phyloP scores from a whole-genome alignment of 305 asterid species.

The Solanum hybrid region DNA sequence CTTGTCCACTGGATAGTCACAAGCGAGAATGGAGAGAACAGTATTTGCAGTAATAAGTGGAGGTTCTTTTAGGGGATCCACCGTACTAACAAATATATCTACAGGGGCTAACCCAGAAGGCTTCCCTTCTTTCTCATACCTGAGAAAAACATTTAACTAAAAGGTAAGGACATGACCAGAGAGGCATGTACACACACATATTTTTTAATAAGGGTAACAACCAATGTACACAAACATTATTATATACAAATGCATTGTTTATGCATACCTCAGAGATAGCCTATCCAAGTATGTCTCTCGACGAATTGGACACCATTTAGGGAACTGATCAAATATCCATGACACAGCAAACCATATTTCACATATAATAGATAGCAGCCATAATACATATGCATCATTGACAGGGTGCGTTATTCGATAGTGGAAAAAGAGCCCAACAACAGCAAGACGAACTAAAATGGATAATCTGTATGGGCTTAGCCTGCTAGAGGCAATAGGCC shows the following conservation, averaged over 20 bases:
- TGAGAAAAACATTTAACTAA: conserved; percentile 25
- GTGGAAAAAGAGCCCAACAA: conserved; percentile 85
- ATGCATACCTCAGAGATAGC: conserved; percentile 65
- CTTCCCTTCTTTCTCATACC: conserved; percentile 95
- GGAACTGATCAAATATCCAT: conserved; percentile 92
- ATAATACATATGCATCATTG: conserved; percentile 78
- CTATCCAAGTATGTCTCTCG: conserved; percentile 93
- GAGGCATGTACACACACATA: neutral
- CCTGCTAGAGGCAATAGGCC: conserved; percentile 83
- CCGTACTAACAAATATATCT: conserved; percentile 89
- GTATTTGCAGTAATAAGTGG: conserved; percentile 98
- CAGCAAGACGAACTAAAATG: conserved; percentile 64
- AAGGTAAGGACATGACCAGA: conserved; percentile 1
- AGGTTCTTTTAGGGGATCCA: conserved; percentile 97
- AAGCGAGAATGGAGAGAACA: conserved; percentile 90
- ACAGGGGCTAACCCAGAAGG: conserved; percentile 75
- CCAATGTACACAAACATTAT: neutral
- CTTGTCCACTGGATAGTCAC: conserved; percentile 88
- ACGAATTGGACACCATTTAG: conserved; percentile 80
- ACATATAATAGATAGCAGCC: conserved; percentile 87
- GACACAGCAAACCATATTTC: conserved; percentile 98
- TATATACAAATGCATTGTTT: neutral
- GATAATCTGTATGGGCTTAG: conserved; percentile 79
- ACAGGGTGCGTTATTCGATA: conserved; percentile 87
- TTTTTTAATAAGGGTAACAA: neutral